These are phyloP conservation scores for Spathaspora gorwiae DNA, from an alignment of 805 yeast genomes.

Conservation along the genomic window DNA sequence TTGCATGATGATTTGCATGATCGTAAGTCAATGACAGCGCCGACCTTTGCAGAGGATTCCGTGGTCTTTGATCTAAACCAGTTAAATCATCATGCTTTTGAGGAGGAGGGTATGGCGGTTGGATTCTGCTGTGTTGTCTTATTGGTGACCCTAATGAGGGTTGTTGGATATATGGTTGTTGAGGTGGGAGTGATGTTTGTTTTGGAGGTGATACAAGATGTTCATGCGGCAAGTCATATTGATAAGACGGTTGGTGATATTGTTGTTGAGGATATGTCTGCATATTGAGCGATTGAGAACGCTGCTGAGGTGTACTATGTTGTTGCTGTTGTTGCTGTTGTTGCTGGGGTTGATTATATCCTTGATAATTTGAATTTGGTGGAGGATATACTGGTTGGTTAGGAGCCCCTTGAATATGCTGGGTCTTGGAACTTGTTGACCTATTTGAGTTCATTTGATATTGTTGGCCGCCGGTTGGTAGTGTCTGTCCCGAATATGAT, in stretches of 20 bases:
- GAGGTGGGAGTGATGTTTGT: constrained; percentile 2
- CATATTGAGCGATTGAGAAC: too few relatives aligned
- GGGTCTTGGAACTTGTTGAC: not conserved
- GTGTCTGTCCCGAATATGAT: constrained; percentile 1
- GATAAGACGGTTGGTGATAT: not conserved
- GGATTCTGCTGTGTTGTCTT: not conserved
- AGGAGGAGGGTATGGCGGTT: constrained; percentile 1
- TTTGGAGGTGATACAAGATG: constrained; percentile 1
- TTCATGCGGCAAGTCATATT: not conserved
- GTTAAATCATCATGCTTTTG: constrained; percentile 1
- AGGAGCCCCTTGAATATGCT: not conserved
- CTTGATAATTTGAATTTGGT: not conserved
- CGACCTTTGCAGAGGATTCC: not conserved
- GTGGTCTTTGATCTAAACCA: constrained; percentile 1
- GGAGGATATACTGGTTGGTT: not conserved
- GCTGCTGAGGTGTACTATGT: not conserved
- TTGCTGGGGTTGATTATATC: not conserved
- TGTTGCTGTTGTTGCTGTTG: not conserved
- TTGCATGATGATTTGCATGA: constrained; percentile 4
- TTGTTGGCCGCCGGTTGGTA: constrained; percentile 1
- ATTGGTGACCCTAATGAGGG: not conserved
- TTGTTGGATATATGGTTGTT: constrained; percentile 1
- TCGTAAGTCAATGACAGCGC: constrained; percentile 6
- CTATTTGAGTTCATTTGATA: not conserved
- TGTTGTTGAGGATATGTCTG: not conserved